Conservation (phyloP, 495 filamentous ascomycete species). For the Articulospora tetracladia region DNA sequence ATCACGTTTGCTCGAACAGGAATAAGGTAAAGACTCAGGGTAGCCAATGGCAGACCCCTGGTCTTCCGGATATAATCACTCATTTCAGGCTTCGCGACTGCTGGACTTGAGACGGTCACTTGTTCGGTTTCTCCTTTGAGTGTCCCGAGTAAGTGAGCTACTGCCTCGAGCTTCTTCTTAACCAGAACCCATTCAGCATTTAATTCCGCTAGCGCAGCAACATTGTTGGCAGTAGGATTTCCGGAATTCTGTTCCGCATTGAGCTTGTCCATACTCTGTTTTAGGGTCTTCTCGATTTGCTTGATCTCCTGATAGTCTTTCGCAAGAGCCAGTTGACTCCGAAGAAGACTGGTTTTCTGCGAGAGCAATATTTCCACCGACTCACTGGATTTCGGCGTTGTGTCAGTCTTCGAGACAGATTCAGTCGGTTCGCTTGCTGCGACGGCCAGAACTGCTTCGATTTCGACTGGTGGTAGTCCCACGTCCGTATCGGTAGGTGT, state of each 20-base stretch:
- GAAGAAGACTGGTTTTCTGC: not conserved
- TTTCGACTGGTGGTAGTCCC: not conserved
- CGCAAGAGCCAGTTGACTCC: not conserved
- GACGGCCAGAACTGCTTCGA: not conserved
- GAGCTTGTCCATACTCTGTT: conserved; percentile 11
- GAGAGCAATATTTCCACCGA: no score
- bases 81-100: conserved; percentile 21
- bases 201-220: not conserved
- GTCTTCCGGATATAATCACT: conserved; percentile 49
- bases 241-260: not conserved
- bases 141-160: not conserved
- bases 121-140: not conserved
- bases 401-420: not conserved
- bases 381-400: no score
- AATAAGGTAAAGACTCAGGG: conserved; percentile 51
- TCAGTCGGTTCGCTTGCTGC: not conserved
- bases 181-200: no score
- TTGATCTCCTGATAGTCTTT: conserved; percentile 4
- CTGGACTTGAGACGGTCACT: no score
- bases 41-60: conserved; percentile 48
- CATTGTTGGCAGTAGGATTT: not conserved
- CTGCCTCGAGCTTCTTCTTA: not conserved
- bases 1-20: conserved; percentile 52
- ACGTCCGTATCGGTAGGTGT: not conserved
- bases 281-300: not conserved